Evolutionary conservation across 306 rosid species (phyloP).

Genomic region (Ammopiptanthus mongolicus): DNA sequence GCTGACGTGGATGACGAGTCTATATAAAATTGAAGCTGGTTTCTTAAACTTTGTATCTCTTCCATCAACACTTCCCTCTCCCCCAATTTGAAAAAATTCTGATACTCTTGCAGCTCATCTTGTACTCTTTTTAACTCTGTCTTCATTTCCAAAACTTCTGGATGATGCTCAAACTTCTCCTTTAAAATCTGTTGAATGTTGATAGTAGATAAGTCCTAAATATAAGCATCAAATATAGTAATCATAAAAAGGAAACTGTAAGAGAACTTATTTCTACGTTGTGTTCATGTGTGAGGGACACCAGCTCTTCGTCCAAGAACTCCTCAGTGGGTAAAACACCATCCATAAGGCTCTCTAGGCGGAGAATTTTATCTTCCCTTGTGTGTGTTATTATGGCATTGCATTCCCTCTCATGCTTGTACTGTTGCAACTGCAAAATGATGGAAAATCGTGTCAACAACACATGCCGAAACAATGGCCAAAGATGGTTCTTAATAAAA

Average conservation of each 20-base stretch:
- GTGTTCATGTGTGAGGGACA: slow-evolving; percentile 53
- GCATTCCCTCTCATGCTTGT: slow-evolving; percentile 82
- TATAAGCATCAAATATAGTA: slow-evolving; percentile 19
- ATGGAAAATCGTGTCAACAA: slow-evolving; percentile 26
- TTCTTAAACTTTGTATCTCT: slow-evolving; percentile 78
- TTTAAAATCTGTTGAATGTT: slow-evolving; percentile 58
- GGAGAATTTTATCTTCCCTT: slow-evolving; percentile 76
- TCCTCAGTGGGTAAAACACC: slow-evolving; percentile 76
- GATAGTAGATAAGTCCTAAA: slow-evolving; percentile 20
- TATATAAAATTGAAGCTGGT: slow-evolving; percentile 66
- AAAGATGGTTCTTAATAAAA: neutral
- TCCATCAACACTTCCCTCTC: slow-evolving; percentile 88
- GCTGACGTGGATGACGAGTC: slow-evolving; percentile 50
- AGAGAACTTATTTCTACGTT: slow-evolving; percentile 45
- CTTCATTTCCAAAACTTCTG: slow-evolving; percentile 65
- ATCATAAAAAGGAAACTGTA: neutral
- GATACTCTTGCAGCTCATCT: slow-evolving; percentile 57
- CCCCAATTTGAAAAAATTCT: slow-evolving; percentile 62
- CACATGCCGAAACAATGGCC: neutral
- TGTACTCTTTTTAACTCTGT: slow-evolving; percentile 67
- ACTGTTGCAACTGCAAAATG: slow-evolving; percentile 69
- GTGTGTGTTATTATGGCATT: slow-evolving; percentile 65
- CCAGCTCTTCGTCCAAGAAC: slow-evolving; percentile 73
- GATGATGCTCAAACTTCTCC: slow-evolving; percentile 81
- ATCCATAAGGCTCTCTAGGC: slow-evolving; percentile 78